A percentile compares a stretch with the other conserved stretches of the same genome.
Evolutionary conservation across 768 basidiomycete genomes (phyloP).

Genomic region (Termitomyces sp.): DNA sequence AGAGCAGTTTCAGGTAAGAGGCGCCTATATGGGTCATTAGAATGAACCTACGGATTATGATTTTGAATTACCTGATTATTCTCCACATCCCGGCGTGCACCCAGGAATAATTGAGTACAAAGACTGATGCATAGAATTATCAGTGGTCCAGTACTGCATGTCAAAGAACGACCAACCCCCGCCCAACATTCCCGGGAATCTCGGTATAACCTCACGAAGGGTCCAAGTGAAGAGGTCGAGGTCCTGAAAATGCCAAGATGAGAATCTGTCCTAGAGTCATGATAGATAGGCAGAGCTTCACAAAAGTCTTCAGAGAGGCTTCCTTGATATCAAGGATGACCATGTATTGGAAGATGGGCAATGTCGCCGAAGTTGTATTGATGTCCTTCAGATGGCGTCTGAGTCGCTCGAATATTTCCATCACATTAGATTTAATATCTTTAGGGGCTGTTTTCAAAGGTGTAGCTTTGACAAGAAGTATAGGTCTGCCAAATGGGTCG

Average conservation of each 20-base stretch:
- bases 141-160: constrained; percentile 4
- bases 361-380: constrained; percentile 25
- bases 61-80: constrained; percentile 49
- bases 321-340: constrained; percentile 59
- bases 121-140: constrained; percentile 33
- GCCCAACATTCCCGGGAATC: constrained; percentile 72
- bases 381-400: constrained; percentile 50
- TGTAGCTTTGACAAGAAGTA: constrained; percentile 48
- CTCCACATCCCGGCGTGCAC: constrained; percentile 64
- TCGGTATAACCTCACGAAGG: constrained; percentile 59
- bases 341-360: constrained; percentile 58
- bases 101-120: constrained; percentile 74
- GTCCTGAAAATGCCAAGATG: constrained; percentile 31
- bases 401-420: constrained; percentile 51
- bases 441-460: constrained; percentile 34
- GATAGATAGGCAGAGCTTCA: constrained; percentile 22
- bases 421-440: constrained; percentile 34
- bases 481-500: constrained; percentile 64
- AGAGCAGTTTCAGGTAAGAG: constrained; percentile 55
- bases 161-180: constrained; percentile 41
- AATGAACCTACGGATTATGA: neutral
- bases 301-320: constrained; percentile 50
- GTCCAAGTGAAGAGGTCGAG: constrained; percentile 62
- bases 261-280: constrained; percentile 4
- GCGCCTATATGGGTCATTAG: constrained; percentile 35